Base-by-base conservation (phyloP, 2,329 filamentous ascomycete species). In the Phaeosphaeriaceae sp. region DNA sequence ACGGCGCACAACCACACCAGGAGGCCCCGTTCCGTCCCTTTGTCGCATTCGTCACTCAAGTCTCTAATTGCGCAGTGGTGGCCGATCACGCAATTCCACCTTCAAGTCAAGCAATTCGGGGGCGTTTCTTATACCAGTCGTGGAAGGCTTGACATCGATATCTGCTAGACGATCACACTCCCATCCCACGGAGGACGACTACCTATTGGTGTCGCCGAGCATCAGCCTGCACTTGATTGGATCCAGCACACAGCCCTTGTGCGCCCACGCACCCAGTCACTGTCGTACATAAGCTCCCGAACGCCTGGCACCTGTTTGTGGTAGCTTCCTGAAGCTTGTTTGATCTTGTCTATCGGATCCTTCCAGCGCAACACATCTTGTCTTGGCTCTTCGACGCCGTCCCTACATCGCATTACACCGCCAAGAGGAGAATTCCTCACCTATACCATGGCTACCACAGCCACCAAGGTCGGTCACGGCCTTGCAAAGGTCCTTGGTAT, bases 401-500 rank as follows among this genome's bases (percentile, higher is more conserved):
- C 15, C 41, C 19, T 41, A 9, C 24, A 21, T 10, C 10, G 47
- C 33, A 49, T 36, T 53, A 9, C 13, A 33, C n/a, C 24, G 25
- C 41, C 25, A 51, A 41, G 19, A 51, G 40, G 45, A 45, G 20
- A 20, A 27, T 21, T 21, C 25, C n/a, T 20, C 41, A 22, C 11
- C 46, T 1, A 27, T 48, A 57, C 46, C 27, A 76, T 76, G 72
- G 67, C 71, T 60, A 67, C 69, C 20, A 69, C 67, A 54, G 62
- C 62, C 51, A 85, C 84, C 67, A 89, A 89, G 76, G 66, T 90
- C 64, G 90, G 92, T 54, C 89, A 89, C 71, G 81, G 83, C 68
- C 77, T 96, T 76, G 93, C 93, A 74, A 95, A 92, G 77, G 84
- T 83, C 60, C 83, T 97, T 36, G 90, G 91, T 57, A 96, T 97